phyloP scores from a whole-genome alignment of 2,329 filamentous ascomycete species.

The Penicillium thymicola region DNA sequence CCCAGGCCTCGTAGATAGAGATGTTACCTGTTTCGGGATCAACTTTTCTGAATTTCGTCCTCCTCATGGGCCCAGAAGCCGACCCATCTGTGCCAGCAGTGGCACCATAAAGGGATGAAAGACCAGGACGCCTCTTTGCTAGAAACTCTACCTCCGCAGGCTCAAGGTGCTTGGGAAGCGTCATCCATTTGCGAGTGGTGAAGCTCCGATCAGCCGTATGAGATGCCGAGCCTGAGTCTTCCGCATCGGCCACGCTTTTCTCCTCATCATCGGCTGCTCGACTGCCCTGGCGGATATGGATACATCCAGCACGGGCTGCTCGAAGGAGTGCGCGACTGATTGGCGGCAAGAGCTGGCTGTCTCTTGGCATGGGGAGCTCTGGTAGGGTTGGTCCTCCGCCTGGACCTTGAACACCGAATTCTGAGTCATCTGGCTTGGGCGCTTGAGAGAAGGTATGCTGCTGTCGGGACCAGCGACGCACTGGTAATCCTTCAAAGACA shows the following conservation, averaged over 20 bases:
- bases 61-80: slow-evolving; percentile 60
- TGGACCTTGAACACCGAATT: slow-evolving; percentile 28
- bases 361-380: slow-evolving; percentile 85
- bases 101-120: slow-evolving; percentile 52
- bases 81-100: slow-evolving; percentile 28
- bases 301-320: slow-evolving; percentile 70
- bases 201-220: slow-evolving; percentile 49
- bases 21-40: slow-evolving; percentile 75
- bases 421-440: slow-evolving; percentile 58
- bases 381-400: slow-evolving; percentile 47
- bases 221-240: slow-evolving; percentile 28
- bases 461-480: slow-evolving; percentile 83
- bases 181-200: slow-evolving; percentile 56
- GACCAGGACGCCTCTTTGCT: slow-evolving; percentile 59
- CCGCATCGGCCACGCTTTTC: slow-evolving; percentile 34
- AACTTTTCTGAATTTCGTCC: slow-evolving; percentile 73
- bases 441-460: slow-evolving; percentile 66
- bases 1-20: slow-evolving; percentile 77
- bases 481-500: slow-evolving; percentile 71
- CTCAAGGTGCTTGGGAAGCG: slow-evolving; percentile 56
- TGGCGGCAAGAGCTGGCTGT: slow-evolving; percentile 70
- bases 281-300: slow-evolving; percentile 68
- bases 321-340: slow-evolving; percentile 81
- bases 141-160: slow-evolving; percentile 60
- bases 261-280: slow-evolving; percentile 36